Conservation (phyloP, 768 basidiomycete species). For the Butyriboletus loyo region DNA sequence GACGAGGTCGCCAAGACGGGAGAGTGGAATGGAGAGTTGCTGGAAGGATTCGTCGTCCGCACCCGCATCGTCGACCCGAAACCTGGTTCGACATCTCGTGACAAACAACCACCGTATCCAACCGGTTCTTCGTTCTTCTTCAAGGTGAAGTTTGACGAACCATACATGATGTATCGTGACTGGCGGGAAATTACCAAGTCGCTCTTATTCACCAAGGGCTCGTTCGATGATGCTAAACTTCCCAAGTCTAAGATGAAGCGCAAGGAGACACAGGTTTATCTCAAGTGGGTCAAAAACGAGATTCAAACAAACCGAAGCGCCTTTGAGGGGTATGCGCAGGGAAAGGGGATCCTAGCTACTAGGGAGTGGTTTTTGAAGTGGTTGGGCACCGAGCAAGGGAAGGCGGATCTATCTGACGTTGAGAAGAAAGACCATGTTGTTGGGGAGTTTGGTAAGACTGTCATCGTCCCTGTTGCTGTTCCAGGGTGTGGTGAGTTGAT, state of each 20-base stretch:
- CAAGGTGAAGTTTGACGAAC: slow-evolving; percentile 99
- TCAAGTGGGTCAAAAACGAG: slow-evolving; percentile 78
- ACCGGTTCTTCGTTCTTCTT: slow-evolving; percentile 92
- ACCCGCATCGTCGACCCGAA: slow-evolving; percentile 55
- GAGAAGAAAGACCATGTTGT: slow-evolving; percentile 15
- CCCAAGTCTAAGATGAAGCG: slow-evolving; percentile 69
- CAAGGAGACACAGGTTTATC: slow-evolving; percentile 75
- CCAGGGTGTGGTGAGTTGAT: slow-evolving; percentile 81
- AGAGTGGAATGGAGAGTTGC: slow-evolving; percentile 76
- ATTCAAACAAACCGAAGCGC: slow-evolving; percentile 56
- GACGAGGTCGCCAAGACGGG: slow-evolving; percentile 62
- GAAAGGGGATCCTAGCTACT: slow-evolving; percentile 82
- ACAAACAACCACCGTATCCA: slow-evolving; percentile 58
- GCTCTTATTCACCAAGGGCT: slow-evolving; percentile 47
- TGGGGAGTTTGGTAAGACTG: slow-evolving; percentile 59
- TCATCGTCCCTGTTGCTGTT: slow-evolving; percentile 86
- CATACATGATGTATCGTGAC: slow-evolving; percentile 97
- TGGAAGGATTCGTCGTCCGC: slow-evolving; percentile 95
- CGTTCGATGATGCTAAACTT: slow-evolving; percentile 37
- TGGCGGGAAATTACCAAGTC: slow-evolving; percentile 92
- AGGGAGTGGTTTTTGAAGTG: slow-evolving; percentile 77
- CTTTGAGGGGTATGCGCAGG: slow-evolving; percentile 64
- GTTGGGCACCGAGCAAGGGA: slow-evolving; percentile 50
- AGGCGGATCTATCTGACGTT: slow-evolving; percentile 30
- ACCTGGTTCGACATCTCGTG: slow-evolving; percentile 25